A percentile compares a stretch with the other conserved stretches of the same genome.
phyloP scores from a whole-genome alignment of 139 green algal species.

The Trebouxia sp. region DNA sequence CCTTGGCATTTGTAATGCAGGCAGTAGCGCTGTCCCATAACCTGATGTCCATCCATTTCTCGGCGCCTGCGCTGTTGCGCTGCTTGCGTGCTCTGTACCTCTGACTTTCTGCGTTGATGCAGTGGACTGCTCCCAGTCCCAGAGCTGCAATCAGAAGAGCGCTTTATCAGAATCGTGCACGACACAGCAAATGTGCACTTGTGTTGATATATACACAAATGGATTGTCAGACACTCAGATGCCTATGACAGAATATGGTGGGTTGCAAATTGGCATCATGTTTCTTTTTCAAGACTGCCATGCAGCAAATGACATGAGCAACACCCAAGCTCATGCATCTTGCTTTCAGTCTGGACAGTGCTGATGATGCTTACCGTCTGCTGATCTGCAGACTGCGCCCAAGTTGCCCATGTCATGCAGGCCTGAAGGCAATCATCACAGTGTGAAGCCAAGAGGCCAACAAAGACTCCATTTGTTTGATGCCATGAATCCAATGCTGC shows the following conservation, averaged over 20 bases:
- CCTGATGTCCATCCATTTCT: slow-evolving; percentile 84
- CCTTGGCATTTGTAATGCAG: slow-evolving; percentile 59
- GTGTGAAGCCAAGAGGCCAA: too few species aligned
- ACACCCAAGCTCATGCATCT: background rate
- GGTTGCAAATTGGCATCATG: too few species aligned
- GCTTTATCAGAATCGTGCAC: background rate
- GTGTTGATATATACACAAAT: too few species aligned
- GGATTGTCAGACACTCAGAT: background rate
- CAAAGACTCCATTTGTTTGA: too few species aligned
- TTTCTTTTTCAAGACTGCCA: too few species aligned
- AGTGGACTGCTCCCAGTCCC: slow-evolving; percentile 68
- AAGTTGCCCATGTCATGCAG: slow-evolving; percentile 83
- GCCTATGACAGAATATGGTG: background rate
- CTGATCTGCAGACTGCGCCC: slow-evolving; percentile 65
- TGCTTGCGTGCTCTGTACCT: slow-evolving; percentile 60
- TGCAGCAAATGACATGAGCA: background rate
- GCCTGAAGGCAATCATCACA: slow-evolving; percentile 1
- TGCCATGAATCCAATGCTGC: background rate
- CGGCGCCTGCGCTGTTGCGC: slow-evolving; percentile 59
- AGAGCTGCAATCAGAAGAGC: slow-evolving; percentile 48
- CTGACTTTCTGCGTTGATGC: slow-evolving; percentile 44
- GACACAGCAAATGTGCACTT: background rate
- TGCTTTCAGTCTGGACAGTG: background rate
- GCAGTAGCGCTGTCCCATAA: slow-evolving; percentile 51
- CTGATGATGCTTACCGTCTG: slow-evolving; percentile 57